Evolutionary conservation across 2,329 filamentous ascomycete species (phyloP), one percentile per base, ranked within the genome.

Genomic region (Neopestalotiopsis sp.): DNA sequence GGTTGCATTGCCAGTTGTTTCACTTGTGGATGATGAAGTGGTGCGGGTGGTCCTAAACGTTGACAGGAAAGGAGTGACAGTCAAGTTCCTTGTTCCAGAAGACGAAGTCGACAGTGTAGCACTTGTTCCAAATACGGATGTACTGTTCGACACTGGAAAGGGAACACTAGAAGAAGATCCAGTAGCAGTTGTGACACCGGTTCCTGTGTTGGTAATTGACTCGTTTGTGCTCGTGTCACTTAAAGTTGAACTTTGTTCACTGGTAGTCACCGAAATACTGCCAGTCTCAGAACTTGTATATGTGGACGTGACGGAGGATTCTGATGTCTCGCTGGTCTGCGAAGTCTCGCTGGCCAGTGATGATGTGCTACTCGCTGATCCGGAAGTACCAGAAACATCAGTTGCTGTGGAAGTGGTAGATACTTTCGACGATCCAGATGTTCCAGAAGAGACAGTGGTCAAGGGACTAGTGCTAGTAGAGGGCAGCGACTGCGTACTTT

Each of bases 111-210:
- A 68, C n/a, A 49, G 34, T 5, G 32, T 17, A 9, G 40, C 30
- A 30, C 53, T 57, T 12, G 70, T 68, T 32, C 65, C 70, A 4
- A 68, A 56, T 1, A 34, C 61, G 20, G 38, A 63, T 59, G 61
- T 71, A 12, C 53, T 67, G 66, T 71, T 72, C 6, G 65, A 69
- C 2, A 57, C 24, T 34, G 66, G 67, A 20, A 69, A 59, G 2
- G 57, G 57, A 24, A 59, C 24, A 17, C n/a, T 59, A 10, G 30
- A 59, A 30, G 24, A 34, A 0, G 14, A 10, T 12, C 30, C 57
- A 24, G 12, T 30, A n/a, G 24, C n/a, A n/a, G 24, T 34, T 28
- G 57, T 17, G 9, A 24, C 13, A 6, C 12, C 17, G 57, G 57
- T 59, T 12, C 10, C 30, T 14, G 24, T 59, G 10, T 5, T 13